phyloP scores from a whole-genome alignment of 495 filamentous ascomycete genomes.

The Annulohypoxylon nitens region DNA sequence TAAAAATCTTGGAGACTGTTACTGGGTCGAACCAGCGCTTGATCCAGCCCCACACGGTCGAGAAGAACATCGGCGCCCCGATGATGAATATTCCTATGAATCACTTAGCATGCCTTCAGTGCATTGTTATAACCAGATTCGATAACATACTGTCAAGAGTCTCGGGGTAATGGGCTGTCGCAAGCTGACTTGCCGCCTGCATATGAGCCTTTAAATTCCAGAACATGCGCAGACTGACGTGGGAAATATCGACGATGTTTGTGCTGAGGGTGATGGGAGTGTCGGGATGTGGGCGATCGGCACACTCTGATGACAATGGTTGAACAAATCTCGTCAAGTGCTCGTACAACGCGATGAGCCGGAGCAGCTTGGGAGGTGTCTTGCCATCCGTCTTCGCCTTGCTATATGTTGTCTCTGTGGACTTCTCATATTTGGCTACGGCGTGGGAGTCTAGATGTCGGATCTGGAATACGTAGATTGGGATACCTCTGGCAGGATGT shows the following conservation, averaged over 20 bases:
- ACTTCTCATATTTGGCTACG: conserved; percentile 78
- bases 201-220: conserved; percentile 93
- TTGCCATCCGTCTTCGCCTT: conserved; percentile 69
- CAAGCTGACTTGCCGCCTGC: conserved; percentile 87
- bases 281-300: conserved; percentile 74
- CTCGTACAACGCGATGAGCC: conserved; percentile 89
- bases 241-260: conserved; percentile 89
- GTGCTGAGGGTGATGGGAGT: conserved; percentile 87
- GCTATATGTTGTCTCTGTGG: conserved; percentile 65
- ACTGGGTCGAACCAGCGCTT: conserved; percentile 96
- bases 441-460: conserved; percentile 83
- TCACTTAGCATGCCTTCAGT: conserved; percentile 21
- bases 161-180: conserved; percentile 94
- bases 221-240: conserved; percentile 88
- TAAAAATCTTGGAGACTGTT: conserved; percentile 94
- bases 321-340: conserved; percentile 88
- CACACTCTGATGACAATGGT: conserved; percentile 80
- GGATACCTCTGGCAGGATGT: conserved; percentile 74
- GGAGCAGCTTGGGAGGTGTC: conserved; percentile 76
- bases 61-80: conserved; percentile 90
- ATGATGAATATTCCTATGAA: conserved; percentile 70
- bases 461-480: conserved; percentile 90
- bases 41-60: conserved; percentile 94
- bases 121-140: not conserved
- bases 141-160: conserved; percentile 77